Evolutionary conservation across 352 stramenopile genomes (phyloP), one percentile per base, ranked within the genome.

Genomic region (Globisporangium perplexum): DNA sequence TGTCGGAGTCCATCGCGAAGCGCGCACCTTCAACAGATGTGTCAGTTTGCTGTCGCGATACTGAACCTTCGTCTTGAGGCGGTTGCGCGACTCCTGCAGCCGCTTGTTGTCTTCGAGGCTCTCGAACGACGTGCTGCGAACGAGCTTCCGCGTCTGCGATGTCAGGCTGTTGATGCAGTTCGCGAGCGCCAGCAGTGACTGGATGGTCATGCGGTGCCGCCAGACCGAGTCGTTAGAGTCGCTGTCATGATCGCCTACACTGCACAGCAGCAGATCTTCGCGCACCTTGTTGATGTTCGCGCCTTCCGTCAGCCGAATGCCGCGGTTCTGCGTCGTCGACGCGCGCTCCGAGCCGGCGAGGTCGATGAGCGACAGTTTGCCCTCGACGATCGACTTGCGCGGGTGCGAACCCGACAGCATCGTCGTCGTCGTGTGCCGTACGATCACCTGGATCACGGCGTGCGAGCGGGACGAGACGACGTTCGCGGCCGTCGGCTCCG

Each of bases 151-250:
- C 24, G 66, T 78, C 20, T 74, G 57, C 3, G 71, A 50, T 14
- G 68, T 78, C 0, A 97, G 59, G 17, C 83, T 89, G 59, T 97
- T 97, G 68, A 97, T 97, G 49, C 77, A 90, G 52, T 96, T 94
- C n/a, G 79, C 86, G 2, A 96, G 59, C 7, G 87, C 85, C 33
- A 95, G 48, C 6, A 96, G 59, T 11, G 69, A 88, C 63, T 88
- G 31, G 5, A 36, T 17, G 28, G n/a, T n/a, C n/a, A n/a, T n/a
- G n/a, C n/a, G n/a, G n/a, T 8, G 18, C 36, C 28, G n/a, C 15
- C 15, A 42, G 11, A 42, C 15, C 36, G 36, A 42, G 38, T 43
- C 17, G 38, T 22, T 12, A 43, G 38, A 22, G 38, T 7, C 17
- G 38, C n/a, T 43, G 17, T 22, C 38, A 17, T 43, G 5, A 12